phyloP scores from a whole-genome alignment of 768 basidiomycete genomes.

The Boletus coccyginus region DNA sequence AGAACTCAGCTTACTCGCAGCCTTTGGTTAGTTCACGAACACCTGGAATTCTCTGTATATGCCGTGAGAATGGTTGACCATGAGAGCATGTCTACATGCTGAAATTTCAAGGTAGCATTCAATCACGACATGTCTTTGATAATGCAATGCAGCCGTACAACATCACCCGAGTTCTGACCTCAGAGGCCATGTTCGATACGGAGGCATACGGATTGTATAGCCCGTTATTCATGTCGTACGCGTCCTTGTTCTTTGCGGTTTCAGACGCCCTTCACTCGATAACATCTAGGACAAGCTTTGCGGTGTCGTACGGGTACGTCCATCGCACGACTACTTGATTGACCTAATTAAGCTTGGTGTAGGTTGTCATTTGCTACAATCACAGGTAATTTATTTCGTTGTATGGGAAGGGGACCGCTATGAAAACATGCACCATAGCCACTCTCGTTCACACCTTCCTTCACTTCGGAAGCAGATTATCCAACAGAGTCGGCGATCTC shows the following conservation, averaged over 20 bases:
- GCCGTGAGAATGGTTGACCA: constrained; percentile 41
- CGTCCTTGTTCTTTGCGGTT: constrained; percentile 1
- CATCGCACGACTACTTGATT: neutral
- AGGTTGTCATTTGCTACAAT: constrained; percentile 81
- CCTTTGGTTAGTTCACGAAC: constrained; percentile 51
- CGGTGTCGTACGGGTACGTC: constrained; percentile 31
- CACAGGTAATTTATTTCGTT: constrained; percentile 44
- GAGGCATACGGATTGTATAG: constrained; percentile 53
- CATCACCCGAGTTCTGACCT: constrained; percentile 52
- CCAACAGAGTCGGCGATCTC: constrained; percentile 63
- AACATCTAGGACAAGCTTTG: constrained; percentile 20
- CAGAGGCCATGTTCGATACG: constrained; percentile 51
- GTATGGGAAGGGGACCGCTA: neutral
- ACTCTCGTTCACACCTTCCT: constrained; percentile 39
- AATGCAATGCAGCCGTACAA: constrained; percentile 57
- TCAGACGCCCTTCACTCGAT: constrained; percentile 6
- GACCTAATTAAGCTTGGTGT: constrained; percentile 37
- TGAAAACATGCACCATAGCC: constrained; percentile 12
- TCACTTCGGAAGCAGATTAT: constrained; percentile 78
- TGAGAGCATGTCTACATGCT: neutral
- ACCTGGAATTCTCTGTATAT: constrained; percentile 57
- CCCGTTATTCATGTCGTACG: constrained; percentile 55
- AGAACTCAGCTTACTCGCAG: neutral
- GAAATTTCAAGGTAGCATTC: constrained; percentile 39
- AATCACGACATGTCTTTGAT: constrained; percentile 61